Evolutionary conservation across 2,329 filamentous ascomycete species (phyloP), one percentile per base, ranked within the genome.

Genomic region (Phyllosticta ampelicida): DNA sequence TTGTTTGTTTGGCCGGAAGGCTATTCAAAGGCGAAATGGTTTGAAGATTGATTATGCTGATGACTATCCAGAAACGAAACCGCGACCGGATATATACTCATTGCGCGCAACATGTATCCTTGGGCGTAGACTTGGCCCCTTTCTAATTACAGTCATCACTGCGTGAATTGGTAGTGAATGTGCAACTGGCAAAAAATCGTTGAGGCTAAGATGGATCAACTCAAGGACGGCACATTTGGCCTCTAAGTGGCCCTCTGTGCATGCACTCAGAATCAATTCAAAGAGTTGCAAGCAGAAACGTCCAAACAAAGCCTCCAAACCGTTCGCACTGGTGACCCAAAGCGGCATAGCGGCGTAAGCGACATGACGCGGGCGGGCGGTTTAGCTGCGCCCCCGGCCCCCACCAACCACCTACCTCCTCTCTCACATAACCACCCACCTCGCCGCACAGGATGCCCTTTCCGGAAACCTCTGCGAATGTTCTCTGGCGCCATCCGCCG

Each of bases 381-480:
- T 44, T 44, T n/a, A n/a, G 13, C 30, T 44, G 13, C 30, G 30
- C 30, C 30, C 16, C 30, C 30, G 16, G 30, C 30, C 13, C 30
- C 30, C 30, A 18, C 30, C 30, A 13, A 44, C 30, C 30, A 44
- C 13, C 11, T 44, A 3, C 30, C 28, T 29, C 18, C 9, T 49
- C 10, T 19, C 19, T n/a, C n/a, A n/a, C n/a, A n/a, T n/a, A n/a
- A 28, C 13, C 23, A 49, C 51, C 53, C 26, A 48, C 21, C 16
- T 18, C 50, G 28, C 51, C 56, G 36, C 51, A 54, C 56, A 50
- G 48, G 51, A 58, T 58, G 49, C 56, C 56, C 51, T 5, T 58
- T 57, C n/a, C 16, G 55, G 55, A 16, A 30, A 57, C 49, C 55
- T 49, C n/a, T 53, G 55, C 55, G 55, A 56, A 50, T 48, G 48